Conservation (phyloP, 768 basidiomycete species). For the Saitozyma podzolica region DNA sequence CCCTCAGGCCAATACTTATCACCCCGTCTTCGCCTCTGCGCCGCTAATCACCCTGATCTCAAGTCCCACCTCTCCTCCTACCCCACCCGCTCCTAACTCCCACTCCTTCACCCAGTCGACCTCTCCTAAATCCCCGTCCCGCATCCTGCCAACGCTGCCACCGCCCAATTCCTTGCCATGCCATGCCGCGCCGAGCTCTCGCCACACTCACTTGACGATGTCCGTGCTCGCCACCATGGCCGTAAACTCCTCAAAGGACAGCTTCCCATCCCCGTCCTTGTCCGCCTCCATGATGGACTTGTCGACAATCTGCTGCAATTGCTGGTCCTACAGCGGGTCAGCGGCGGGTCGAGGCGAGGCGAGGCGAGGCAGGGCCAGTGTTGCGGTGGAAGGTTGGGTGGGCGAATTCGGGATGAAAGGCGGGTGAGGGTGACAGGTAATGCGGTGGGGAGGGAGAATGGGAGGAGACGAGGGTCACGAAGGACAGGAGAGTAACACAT, state of each 20-base stretch:
- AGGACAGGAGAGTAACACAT: background rate
- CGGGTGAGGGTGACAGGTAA: too few species aligned
- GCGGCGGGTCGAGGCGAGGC: background rate
- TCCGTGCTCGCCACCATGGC: conserved; percentile 97
- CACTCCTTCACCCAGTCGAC: too few species aligned
- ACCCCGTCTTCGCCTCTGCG: background rate
- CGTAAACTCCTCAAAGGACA: conserved; percentile 95
- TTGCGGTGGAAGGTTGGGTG: too few species aligned
- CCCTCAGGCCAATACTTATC: too few species aligned
- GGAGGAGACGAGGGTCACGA: background rate
- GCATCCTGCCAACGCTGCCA: too few species aligned
- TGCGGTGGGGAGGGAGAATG: too few species aligned
- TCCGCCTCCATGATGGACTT: conserved; percentile 99
- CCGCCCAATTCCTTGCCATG: too few species aligned
- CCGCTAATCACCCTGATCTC: background rate
- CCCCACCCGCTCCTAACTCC: too few species aligned
- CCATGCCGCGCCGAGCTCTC: background rate
- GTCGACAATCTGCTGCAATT: conserved; percentile 98
- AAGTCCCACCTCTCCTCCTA: too few species aligned
- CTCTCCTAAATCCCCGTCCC: too few species aligned
- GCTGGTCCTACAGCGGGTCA: conserved; percentile 70
- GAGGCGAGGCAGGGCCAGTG: background rate
- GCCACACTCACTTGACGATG: conserved; percentile 69
- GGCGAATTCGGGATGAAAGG: too few species aligned
- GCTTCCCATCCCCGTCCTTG: conserved; percentile 94